phyloP scores from a whole-genome alignment of 495 filamentous ascomycete species.

The Trichoderma virens region DNA sequence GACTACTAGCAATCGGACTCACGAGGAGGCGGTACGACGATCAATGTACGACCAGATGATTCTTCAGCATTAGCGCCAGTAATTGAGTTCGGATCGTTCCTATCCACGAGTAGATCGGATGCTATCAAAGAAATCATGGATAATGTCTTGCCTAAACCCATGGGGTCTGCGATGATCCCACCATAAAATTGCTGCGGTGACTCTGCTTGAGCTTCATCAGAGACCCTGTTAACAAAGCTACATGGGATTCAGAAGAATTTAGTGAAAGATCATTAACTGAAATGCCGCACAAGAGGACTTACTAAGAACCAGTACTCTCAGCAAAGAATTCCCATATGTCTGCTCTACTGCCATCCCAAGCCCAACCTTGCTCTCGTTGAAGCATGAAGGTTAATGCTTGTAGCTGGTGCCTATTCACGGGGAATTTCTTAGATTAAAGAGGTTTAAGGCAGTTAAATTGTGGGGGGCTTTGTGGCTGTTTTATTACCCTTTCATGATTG shows the following conservation, averaged over 20 bases:
- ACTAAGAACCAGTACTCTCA: conserved; percentile 13
- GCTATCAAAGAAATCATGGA: conserved; percentile 32
- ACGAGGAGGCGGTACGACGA: conserved; percentile 31
- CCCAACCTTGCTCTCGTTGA: conserved; percentile 32
- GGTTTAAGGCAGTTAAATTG: background rate
- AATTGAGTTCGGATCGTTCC: conserved; percentile 11
- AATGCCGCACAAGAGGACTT: background rate
- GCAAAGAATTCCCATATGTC: conserved; percentile 21
- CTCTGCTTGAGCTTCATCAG: conserved; percentile 14
- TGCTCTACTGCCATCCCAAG: conserved; percentile 4
- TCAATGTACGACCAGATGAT: conserved; percentile 17
- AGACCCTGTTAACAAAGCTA: conserved; percentile 25
- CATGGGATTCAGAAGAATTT: conserved; percentile 3
- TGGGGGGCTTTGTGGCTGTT: too few species aligned
- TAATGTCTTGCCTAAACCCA: conserved; percentile 36
- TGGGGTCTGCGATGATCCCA: conserved; percentile 34
- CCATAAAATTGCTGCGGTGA: conserved; percentile 24
- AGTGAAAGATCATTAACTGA: background rate
- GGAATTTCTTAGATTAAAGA: conserved; percentile 34
- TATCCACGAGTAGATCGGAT: background rate
- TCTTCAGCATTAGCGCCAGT: background rate
- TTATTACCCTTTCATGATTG: conserved; percentile 22
- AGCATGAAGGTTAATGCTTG: conserved; percentile 39
- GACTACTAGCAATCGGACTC: conserved; percentile 2
- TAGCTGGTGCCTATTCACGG: conserved; percentile 35